phyloP scores from a whole-genome alignment of 371 early-diverging fungal species.

The Mortierella polycephala region DNA sequence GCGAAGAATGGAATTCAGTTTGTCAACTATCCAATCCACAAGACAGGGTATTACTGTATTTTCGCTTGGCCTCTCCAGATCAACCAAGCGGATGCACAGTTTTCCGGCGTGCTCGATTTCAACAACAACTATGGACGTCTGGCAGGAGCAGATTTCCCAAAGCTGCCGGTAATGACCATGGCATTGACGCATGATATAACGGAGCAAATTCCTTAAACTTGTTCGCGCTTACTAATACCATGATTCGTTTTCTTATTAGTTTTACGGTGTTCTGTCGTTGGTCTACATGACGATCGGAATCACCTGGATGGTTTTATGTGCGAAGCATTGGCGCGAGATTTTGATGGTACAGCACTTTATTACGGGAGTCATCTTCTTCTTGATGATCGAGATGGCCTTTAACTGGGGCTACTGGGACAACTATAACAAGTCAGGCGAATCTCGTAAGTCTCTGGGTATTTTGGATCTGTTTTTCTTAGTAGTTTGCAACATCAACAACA shows the following conservation, averaged over 20 bases:
- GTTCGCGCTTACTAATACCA: slow-evolving; percentile 5
- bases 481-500: no score
- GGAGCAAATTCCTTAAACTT: neutral
- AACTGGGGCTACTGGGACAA: slow-evolving; percentile 89
- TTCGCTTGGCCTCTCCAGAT: slow-evolving; percentile 36
- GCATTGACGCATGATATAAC: neutral
- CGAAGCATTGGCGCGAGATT: slow-evolving; percentile 87
- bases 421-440: slow-evolving; percentile 73
- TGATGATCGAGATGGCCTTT: slow-evolving; percentile 91
- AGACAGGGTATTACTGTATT: slow-evolving; percentile 83
- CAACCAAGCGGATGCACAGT: slow-evolving; percentile 41
- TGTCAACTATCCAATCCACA: slow-evolving; percentile 61
- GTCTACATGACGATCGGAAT: slow-evolving; percentile 78
- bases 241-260: slow-evolving; percentile 47
- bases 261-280: slow-evolving; percentile 76
- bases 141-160: slow-evolving; percentile 89
- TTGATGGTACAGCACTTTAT: slow-evolving; percentile 91
- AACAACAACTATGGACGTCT: slow-evolving; percentile 84
- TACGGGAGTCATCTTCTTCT: slow-evolving; percentile 82
- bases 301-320: slow-evolving; percentile 81
- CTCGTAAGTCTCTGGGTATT: slow-evolving; percentile 57
- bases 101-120: slow-evolving; percentile 75
- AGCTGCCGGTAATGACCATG: slow-evolving; percentile 68
- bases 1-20: slow-evolving; percentile 27
- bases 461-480: neutral